phyloP scores from a whole-genome alignment of 2,329 filamentous ascomycete genomes.

The Trichoderma guizhouense region DNA sequence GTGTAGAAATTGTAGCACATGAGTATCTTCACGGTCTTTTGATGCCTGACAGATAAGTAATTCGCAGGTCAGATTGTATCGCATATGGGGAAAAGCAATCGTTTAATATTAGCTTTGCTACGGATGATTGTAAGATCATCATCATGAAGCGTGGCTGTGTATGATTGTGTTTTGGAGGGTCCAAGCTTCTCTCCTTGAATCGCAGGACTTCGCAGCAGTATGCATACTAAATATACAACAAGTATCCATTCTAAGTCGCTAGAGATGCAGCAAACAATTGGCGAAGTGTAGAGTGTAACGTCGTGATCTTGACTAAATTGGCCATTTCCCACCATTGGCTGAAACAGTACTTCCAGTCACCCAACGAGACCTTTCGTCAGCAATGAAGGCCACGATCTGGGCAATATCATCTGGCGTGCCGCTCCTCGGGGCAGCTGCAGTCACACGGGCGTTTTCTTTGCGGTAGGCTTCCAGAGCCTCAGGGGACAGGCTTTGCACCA shows the following conservation, averaged over 20 bases:
- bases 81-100: neutral
- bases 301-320: neutral
- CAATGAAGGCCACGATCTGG: slow-evolving; percentile 32
- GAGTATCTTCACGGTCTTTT: neutral
- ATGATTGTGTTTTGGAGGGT: neutral
- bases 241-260: neutral
- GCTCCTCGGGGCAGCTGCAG: slow-evolving; percentile 31
- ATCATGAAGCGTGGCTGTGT: neutral
- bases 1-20: neutral
- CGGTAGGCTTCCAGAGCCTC: slow-evolving; percentile 24
- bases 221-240: neutral
- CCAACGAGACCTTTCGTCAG: slow-evolving; percentile 30
- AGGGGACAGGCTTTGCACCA: slow-evolving; percentile 18
- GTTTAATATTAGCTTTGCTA: neutral
- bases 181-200: neutral
- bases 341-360: slow-evolving; percentile 29
- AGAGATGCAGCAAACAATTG: neutral
- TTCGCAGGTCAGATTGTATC: neutral
- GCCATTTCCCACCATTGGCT: slow-evolving; percentile 28
- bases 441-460: slow-evolving; percentile 30
- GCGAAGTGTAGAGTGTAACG: neutral
- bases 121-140: neutral
- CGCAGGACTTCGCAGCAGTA: neutral
- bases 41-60: neutral
- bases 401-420: slow-evolving; percentile 32